Base-by-base conservation (phyloP, 1,139 yeast species). In the Yamadazyma pseudoaaseri region DNA sequence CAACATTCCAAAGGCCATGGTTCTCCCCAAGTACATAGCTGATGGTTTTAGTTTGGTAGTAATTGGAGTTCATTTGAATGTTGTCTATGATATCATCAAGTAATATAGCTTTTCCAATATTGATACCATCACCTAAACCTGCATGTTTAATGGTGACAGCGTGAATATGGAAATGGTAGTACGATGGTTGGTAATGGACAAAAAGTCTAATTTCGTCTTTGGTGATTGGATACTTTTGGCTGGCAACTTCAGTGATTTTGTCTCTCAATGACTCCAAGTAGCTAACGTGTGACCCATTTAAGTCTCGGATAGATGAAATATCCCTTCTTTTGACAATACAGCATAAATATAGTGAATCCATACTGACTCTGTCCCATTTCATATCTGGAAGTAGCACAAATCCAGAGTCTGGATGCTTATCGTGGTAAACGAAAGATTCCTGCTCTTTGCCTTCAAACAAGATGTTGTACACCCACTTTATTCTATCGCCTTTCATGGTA, bases 151-250 rank as follows among this genome's bases (percentile, higher is more conserved):
- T 69, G 48, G 83, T 84, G 16, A 89, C 95, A n/a, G 86, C 81
- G 53, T 92, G 98, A 23, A 92, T 72, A 55, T 92, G 98, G 66
- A 92, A 82, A 52, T 92, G 97, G 53, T 92, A 92, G 56, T 92
- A 92, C 0, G 96, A 86, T 0, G 99, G 99, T 43, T 90, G 97
- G 56, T 92, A 89, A 56, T 89, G 97, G 33, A 89, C 71, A 52
- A 83, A 90, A 1, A 87, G 56, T 41, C 95, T 73, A 46, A 90
- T 56, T 45, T 80, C 74, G 48, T 79, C 79, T 1, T 51, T 46
- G 2, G 30, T 42, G 4, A 69, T 31, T 0, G 47, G 52, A 30
- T 74, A 64, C 20, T 68, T 67, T 25, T 65, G 64, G 1, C 75
- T 56, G 1, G 86, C 73, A 5, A 74, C 72, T 1, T 52, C 44